Evolutionary conservation across 495 filamentous ascomycete species (phyloP), one percentile per base, ranked within the genome.

Genomic region (Cudoniella acicularis): DNA sequence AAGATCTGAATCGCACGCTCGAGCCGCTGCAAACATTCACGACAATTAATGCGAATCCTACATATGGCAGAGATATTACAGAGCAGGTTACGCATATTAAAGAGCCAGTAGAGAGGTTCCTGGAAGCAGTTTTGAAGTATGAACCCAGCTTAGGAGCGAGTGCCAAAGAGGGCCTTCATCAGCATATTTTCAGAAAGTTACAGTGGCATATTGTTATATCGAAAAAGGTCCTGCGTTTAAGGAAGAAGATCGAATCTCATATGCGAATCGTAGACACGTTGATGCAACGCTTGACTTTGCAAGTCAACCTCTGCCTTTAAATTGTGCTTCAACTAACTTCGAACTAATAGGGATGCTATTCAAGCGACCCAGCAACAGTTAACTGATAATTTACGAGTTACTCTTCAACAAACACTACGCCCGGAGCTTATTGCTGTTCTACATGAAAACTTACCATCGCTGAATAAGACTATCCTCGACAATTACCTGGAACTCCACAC

Each of bases 211-310:
- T 60, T 0, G 21, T 49, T 26, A 54, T 47, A 40, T 20, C 22
- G 49, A 54, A 60, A 22, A 60, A 54, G 24, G 57, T 60, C 0
- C 23, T 53, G 18, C n/a, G 21, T 11, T 45, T 59, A 48, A 41
- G 30, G n/a, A 10, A 1, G 20, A 52, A 52, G 30, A 59, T 52
- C 16, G 56, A 59, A 9, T 43, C 10, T 2, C 56, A 59, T 27
- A 59, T 59, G 56, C 47, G 30, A 26, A 46, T 59, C 20, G 10
- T 59, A 9, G 56, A 59, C 16, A 50, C 27, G 17, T 20, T 52
- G 1, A 52, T 59, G 47, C 56, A 59, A 0, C 47, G 47, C 0
- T 24, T 59, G 4, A 59, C 49, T 26, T 45, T 59, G 56, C 52
- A 27, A 46, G 56, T 52, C 2, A 1, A 13, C 0, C 2, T 6